Base-by-base conservation (phyloP, 2,329 filamentous ascomycete species). In the Epichloe elymi region DNA sequence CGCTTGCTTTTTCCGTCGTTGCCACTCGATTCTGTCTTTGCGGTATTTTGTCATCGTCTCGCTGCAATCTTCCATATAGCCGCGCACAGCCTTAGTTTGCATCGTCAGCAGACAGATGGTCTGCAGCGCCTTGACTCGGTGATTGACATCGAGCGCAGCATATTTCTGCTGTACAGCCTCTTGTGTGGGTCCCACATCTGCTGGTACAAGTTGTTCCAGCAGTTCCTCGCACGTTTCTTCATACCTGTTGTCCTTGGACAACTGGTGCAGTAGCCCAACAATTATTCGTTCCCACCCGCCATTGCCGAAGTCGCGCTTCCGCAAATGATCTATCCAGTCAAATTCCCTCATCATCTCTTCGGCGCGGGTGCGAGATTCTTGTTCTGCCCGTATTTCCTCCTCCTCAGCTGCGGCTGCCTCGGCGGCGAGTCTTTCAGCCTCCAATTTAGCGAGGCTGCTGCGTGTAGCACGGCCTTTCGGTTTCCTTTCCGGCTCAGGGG, bases 21-120 rank as follows among this genome's bases (percentile, higher is more conserved):
- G 91, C 68, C 82, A 85, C 57, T 95, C 88, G 54, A 96, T 95
- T 71, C 95, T 96, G 64, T 94, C 86, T 67, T 98, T 98, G 47
- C 93, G 83, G 62, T 94, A 88, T 50, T 83, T 81, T 2, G 93
- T 98, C 90, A 97, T 96, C 50, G 88, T 86, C 62, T 91, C 87
- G 56, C 86, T 88, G 68, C 90, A 95, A 55, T 91, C 85, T 58
- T 95, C 88, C 74, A 98, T 85, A 63, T 94, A 95, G 15, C 81
- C 83, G 49, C 91, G 83, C 58, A 97, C 79, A 2, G 86, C 83
- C 63, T 88, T 90, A 0, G 93, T 96, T 61, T 89, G 85, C 51
- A 90, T 76, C 2, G 87, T 90, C 54, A 97, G 74, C 73, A 91
- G 83, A 64, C 88, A 88, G 51, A 96, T 79, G 37, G 94, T 85